Percentiles rank a stretch among this genome's conserved stretches.
phyloP scores from a whole-genome alignment of 345 rosid species.

The Reutealis trisperma region DNA sequence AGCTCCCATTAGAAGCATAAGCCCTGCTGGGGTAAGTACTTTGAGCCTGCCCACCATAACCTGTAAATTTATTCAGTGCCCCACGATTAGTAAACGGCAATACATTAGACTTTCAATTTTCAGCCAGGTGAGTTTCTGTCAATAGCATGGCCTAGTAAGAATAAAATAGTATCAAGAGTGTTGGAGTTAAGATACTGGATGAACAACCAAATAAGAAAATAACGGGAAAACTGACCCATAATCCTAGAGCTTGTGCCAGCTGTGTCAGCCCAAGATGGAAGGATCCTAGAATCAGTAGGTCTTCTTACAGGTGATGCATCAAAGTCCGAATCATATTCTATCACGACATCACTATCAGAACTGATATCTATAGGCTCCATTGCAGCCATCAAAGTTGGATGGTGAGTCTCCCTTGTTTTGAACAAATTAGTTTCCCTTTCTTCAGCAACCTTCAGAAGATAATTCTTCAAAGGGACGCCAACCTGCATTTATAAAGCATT shows the following conservation, averaged over 20 bases:
- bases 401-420: conserved; percentile 15
- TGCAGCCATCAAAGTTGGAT: conserved; percentile 34
- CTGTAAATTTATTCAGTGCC: conserved; percentile 25
- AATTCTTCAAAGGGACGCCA: conserved; percentile 26
- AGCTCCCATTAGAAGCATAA: conserved; percentile 39
- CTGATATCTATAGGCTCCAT: conserved; percentile 65
- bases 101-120: not conserved
- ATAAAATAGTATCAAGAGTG: not conserved
- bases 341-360: conserved; percentile 74
- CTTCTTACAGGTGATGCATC: conserved; percentile 25
- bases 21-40: conserved; percentile 33
- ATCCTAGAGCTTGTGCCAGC: conserved; percentile 25
- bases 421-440: conserved; percentile 15
- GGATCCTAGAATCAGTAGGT: conserved; percentile 41
- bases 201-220: not conserved
- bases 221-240: conserved; percentile 31
- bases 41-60: conserved; percentile 34
- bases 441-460: conserved; percentile 5
- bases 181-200: not conserved
- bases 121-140: not conserved
- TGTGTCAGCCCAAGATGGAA: conserved; percentile 43
- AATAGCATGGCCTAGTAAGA: not conserved
- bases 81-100: not conserved
- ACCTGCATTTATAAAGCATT: conserved; percentile 30
- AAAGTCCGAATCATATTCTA: conserved; percentile 33